These are phyloP conservation scores for Solanum pimpinellifolium DNA, from an alignment of 257 asterid genomes.

Conservation along the genomic window DNA sequence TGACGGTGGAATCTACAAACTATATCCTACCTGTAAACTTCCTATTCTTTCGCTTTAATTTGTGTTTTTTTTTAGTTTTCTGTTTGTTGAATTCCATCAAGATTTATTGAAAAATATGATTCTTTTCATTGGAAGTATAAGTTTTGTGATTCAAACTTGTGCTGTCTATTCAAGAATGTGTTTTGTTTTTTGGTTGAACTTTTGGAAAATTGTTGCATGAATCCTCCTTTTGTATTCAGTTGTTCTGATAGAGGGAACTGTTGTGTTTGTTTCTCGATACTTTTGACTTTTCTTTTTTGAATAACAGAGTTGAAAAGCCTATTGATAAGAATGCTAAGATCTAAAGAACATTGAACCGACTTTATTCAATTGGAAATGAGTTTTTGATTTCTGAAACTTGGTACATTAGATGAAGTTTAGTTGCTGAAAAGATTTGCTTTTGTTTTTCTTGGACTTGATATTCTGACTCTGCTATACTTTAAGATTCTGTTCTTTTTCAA, in stretches of 20 bases:
- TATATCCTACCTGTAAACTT: conserved; percentile 33
- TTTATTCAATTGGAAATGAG: background rate
- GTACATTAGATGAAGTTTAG: background rate
- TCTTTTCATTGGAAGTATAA: background rate
- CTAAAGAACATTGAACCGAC: background rate
- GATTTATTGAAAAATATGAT: background rate
- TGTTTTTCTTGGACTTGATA: background rate
- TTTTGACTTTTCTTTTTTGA: background rate
- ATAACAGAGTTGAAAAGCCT: background rate
- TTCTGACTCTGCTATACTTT: background rate
- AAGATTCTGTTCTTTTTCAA: background rate
- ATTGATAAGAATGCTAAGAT: background rate
- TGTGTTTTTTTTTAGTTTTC: background rate
- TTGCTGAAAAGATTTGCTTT: background rate
- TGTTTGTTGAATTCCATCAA: background rate
- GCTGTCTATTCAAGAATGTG: background rate
- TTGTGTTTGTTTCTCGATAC: background rate
- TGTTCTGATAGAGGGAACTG: background rate
- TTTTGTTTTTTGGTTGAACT: background rate
- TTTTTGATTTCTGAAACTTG: background rate
- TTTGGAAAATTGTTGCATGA: background rate
- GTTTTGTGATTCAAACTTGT: background rate
- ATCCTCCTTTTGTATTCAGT: background rate
- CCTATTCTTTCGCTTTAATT: background rate
- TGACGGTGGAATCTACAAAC: conserved; percentile 5